Conservation (phyloP, 78 protist genomes). For the Chrysochromulina parva region DNA sequence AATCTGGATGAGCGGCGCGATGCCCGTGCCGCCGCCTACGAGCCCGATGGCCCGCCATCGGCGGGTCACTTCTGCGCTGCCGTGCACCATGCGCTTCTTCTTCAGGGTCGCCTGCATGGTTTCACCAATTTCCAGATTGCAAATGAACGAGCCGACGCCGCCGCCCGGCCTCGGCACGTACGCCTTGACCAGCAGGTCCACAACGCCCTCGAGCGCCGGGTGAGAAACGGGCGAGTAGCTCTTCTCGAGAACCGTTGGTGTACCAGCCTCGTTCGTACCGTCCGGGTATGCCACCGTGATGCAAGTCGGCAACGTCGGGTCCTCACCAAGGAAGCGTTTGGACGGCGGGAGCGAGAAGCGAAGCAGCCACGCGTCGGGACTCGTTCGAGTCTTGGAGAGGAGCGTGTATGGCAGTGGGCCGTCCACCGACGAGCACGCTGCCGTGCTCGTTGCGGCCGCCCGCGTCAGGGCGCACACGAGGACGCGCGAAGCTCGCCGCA, state of each 20-base stretch:
- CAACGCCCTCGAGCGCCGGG: not conserved
- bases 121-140: not conserved
- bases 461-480: too few species aligned
- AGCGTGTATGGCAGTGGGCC: too few species aligned
- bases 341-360: too few species aligned
- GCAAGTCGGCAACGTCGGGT: too few species aligned
- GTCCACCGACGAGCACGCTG: too few species aligned
- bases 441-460: too few species aligned
- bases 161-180: not conserved
- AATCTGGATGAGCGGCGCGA: conserved; percentile 26
- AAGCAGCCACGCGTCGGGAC: too few species aligned
- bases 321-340: too few species aligned
- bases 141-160: not conserved
- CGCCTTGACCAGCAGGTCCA: conserved; percentile 9
- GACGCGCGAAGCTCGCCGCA: too few species aligned
- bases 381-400: too few species aligned
- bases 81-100: not conserved
- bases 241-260: not conserved
- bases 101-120: not conserved
- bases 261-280: too few species aligned
- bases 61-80: not conserved
- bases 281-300: too few species aligned
- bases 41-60: not conserved
- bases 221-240: conserved; percentile 10
- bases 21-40: conserved; percentile 10